Conservation (phyloP, 441 rosid genomes). For the Brassica hybrid region DNA sequence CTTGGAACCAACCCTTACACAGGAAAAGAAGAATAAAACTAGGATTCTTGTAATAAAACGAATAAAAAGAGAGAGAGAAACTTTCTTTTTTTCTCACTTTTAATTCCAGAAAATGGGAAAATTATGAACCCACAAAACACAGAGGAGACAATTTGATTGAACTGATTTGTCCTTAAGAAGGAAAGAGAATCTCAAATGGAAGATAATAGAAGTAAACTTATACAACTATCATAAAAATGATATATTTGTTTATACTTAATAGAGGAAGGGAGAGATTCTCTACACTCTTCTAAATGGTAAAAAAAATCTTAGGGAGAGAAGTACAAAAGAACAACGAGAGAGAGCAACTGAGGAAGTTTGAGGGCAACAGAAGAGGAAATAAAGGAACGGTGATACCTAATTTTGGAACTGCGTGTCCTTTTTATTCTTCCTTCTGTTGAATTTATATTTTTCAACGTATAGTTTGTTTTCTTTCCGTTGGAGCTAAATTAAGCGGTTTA, state of each 20-base stretch:
- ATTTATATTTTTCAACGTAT: not conserved
- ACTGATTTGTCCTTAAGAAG: not conserved
- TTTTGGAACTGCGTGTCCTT: slow-evolving; percentile 36
- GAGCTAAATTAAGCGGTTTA: slow-evolving; percentile 22
- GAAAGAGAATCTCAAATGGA: slow-evolving; percentile 10
- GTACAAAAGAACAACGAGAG: not conserved
- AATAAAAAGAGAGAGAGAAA: slow-evolving; percentile 24
- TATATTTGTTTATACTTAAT: slow-evolving; percentile 9
- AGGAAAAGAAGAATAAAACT: slow-evolving; percentile 11
- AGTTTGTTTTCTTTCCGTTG: slow-evolving; percentile 2
- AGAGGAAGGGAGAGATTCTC: slow-evolving; percentile 18
- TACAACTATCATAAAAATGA: slow-evolving; percentile 7
- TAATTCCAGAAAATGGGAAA: slow-evolving; percentile 24
- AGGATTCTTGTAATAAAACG: slow-evolving; percentile 2
- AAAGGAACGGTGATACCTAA: slow-evolving; percentile 27
- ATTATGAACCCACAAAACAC: slow-evolving; percentile 21
- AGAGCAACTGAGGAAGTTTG: not conserved
- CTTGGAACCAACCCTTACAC: not conserved
- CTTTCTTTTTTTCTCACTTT: not conserved
- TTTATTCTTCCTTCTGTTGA: not conserved
- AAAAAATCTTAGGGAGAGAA: slow-evolving; percentile 1
- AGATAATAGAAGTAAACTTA: slow-evolving; percentile 10
- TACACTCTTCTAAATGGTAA: not conserved
- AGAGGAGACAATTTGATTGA: not conserved
- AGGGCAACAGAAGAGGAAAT: slow-evolving; percentile 26